Evolutionary conservation across 495 filamentous ascomycete genomes (phyloP).

Genomic region (Jackrogersella minutella): DNA sequence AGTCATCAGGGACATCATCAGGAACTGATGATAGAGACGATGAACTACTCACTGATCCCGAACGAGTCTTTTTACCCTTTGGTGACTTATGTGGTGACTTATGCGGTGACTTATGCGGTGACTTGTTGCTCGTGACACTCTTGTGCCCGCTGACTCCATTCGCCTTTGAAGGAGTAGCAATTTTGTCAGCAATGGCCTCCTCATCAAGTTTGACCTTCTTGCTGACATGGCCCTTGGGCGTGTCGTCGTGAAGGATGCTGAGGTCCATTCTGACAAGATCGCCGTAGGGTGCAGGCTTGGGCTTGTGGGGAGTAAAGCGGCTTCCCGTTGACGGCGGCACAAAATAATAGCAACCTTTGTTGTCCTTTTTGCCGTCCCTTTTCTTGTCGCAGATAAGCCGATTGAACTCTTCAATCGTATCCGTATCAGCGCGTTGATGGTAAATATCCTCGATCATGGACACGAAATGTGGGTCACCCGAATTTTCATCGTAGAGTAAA

Average conservation of each 20-base stretch:
- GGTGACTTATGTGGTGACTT: conserved; percentile 16
- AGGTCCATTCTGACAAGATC: conserved; percentile 52
- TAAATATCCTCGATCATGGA: conserved; percentile 58
- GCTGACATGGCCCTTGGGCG: conserved; percentile 39
- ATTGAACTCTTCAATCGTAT: conserved; percentile 53
- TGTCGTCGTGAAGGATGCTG: conserved; percentile 11
- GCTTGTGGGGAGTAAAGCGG: conserved; percentile 46
- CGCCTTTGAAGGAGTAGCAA: conserved; percentile 7
- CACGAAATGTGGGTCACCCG: conserved; percentile 50
- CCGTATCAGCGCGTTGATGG: conserved; percentile 54
- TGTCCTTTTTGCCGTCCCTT: conserved; percentile 55
- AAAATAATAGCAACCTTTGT: conserved; percentile 60
- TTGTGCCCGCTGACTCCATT: conserved; percentile 23
- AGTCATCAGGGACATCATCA: conserved; percentile 46
- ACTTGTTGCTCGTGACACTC: conserved; percentile 17
- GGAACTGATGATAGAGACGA: conserved; percentile 54
- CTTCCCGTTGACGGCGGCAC: conserved; percentile 46
- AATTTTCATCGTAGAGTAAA: conserved; percentile 60
- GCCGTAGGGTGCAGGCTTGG: conserved; percentile 52
- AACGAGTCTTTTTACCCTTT: conserved; percentile 30
- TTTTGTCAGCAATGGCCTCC: conserved; percentile 2
- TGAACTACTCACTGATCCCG: conserved; percentile 47
- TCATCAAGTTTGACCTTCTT: conserved; percentile 48
- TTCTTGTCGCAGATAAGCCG: conserved; percentile 55
- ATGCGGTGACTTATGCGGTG: conserved; percentile 14